Conservation (phyloP, 1,284 basidiomycete genomes). For the Tylopilus sp. region DNA sequence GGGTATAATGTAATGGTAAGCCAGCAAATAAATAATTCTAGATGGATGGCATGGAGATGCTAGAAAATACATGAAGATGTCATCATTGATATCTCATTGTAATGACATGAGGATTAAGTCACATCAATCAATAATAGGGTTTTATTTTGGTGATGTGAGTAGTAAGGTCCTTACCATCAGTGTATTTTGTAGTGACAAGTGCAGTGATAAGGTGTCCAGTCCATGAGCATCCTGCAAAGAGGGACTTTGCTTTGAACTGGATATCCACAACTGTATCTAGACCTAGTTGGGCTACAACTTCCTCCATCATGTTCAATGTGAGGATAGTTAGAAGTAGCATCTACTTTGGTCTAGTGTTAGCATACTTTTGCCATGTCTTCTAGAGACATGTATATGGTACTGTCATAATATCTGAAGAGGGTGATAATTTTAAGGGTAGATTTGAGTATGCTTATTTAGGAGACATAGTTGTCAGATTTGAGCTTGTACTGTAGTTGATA, state of each 20-base stretch:
- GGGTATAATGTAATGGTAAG: constrained; percentile 5
- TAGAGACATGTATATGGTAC: background rate
- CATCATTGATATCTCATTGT: background rate
- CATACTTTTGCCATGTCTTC: background rate
- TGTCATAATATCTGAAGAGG: background rate
- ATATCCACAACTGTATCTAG: constrained; percentile 5
- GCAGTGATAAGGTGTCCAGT: constrained; percentile 10
- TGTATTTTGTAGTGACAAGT: background rate
- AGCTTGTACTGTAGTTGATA: background rate
- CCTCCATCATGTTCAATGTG: constrained; percentile 8
- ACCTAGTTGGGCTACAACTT: background rate
- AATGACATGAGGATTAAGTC: constrained; percentile 13
- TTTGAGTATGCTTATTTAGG: background rate
- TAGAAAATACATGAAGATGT: constrained; percentile 15
- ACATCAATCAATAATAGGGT: background rate
- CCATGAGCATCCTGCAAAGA: constrained; percentile 13
- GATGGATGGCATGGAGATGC: constrained; percentile 5
- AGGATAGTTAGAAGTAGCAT: constrained; percentile 9
- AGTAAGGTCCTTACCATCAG: background rate
- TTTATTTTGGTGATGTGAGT: constrained; percentile 15
- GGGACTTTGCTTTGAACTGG: background rate
- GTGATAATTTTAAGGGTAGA: background rate
- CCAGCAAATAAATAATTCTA: constrained; percentile 19
- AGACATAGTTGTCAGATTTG: constrained; percentile 1
- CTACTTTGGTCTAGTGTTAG: constrained; percentile 5